Conservation (phyloP, 2,329 filamentous ascomycete species). For the Dendrostoma leiphaemia region DNA sequence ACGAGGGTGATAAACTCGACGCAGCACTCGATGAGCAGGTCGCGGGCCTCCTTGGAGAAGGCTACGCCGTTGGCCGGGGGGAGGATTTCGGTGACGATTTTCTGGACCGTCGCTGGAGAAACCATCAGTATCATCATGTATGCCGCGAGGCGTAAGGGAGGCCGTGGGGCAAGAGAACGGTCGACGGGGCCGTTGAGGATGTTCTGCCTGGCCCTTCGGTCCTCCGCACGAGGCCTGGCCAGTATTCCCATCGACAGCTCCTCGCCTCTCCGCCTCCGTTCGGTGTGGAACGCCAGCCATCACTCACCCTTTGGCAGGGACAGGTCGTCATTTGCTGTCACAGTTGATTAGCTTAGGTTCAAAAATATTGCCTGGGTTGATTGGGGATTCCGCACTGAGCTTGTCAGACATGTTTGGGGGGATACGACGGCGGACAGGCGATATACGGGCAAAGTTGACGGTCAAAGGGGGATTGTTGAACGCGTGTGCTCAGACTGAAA, state of each 20-base stretch:
- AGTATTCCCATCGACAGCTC: neutral
- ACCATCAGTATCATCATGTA: neutral
- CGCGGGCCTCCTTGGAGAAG: constrained; percentile 92
- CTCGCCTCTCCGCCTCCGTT: neutral
- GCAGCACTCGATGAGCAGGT: constrained; percentile 96
- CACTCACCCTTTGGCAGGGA: constrained; percentile 62
- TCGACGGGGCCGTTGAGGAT: neutral
- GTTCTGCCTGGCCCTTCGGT: neutral
- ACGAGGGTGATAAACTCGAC: constrained; percentile 99
- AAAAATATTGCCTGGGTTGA: neutral
- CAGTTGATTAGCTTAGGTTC: constrained; percentile 33
- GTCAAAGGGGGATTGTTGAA: too few relatives aligned
- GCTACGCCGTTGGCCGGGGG: constrained; percentile 71
- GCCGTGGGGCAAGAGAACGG: neutral
- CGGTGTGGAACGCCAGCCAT: neutral
- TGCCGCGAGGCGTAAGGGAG: neutral
- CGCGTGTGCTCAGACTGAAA: too few relatives aligned
- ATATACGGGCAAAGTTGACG: too few relatives aligned
- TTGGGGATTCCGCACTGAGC: neutral
- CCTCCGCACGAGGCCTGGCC: too few relatives aligned
- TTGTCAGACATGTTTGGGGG: neutral
- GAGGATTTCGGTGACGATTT: constrained; percentile 93
- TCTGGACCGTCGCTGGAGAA: constrained; percentile 62
- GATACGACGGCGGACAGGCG: too few relatives aligned
- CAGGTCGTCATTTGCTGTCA: constrained; percentile 58